Evolutionary conservation across 257 asterid species (phyloP).

Genomic region (Sherardia arvensis): DNA sequence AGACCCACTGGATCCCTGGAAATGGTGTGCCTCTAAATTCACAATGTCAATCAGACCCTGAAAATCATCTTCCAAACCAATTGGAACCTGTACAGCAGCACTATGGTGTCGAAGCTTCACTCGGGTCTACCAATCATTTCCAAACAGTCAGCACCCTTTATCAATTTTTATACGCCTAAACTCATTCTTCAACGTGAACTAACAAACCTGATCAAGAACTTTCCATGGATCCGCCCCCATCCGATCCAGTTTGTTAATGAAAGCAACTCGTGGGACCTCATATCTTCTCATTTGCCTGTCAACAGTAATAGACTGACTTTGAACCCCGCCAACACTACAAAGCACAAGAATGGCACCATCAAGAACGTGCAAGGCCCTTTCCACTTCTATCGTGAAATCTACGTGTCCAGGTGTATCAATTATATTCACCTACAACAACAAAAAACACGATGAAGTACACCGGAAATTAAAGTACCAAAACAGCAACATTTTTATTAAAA

Average conservation of each 20-base stretch:
- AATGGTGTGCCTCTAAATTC: slow-evolving; percentile 63
- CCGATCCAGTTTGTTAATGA: slow-evolving; percentile 93
- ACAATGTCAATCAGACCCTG: slow-evolving; percentile 88
- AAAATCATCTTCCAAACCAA: slow-evolving; percentile 94
- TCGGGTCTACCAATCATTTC: slow-evolving; percentile 49
- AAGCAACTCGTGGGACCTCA: slow-evolving; percentile 93
- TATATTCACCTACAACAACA: too few relatives aligned
- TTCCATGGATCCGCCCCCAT: too few relatives aligned
- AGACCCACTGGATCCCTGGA: slow-evolving; percentile 87
- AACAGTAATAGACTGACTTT: too few relatives aligned
- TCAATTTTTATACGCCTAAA: neutral
- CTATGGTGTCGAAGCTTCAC: slow-evolving; percentile 91
- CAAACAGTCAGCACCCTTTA: neutral
- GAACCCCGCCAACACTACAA: too few relatives aligned
- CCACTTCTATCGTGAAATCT: too few relatives aligned
- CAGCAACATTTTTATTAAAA: too few relatives aligned
- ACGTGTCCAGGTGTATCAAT: too few relatives aligned
- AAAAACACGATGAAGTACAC: neutral
- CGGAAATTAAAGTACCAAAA: neutral
- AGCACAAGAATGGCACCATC: too few relatives aligned
- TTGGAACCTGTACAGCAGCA: too few relatives aligned
- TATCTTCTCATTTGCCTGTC: slow-evolving; percentile 99
- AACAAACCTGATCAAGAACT: too few relatives aligned
- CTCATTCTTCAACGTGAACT: neutral
- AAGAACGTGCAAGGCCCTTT: too few relatives aligned